Evolutionary conservation across 805 yeast species (phyloP).

Genomic region (Lipomyces orientalis): DNA sequence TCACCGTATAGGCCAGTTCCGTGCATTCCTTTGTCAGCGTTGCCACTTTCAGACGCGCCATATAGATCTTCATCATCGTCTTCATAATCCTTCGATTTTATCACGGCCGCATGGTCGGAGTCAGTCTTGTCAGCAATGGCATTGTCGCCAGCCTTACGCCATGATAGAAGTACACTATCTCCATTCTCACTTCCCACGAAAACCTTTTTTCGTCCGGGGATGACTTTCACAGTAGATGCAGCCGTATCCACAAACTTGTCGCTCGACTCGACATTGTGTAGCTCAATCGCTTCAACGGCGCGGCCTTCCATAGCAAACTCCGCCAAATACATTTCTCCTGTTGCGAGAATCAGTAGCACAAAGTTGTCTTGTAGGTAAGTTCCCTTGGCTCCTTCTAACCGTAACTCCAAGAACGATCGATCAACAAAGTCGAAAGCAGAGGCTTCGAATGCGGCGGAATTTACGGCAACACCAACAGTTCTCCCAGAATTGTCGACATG

Average conservation of each 20-base stretch:
- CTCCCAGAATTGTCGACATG: conserved; percentile 83
- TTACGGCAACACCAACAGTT: conserved; percentile 65
- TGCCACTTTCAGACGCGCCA: conserved; percentile 24
- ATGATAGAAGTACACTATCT: conserved; percentile 59
- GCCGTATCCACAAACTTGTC: conserved; percentile 23
- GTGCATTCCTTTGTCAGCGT: background rate
- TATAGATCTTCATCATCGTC: conserved; percentile 40
- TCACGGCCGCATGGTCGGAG: background rate
- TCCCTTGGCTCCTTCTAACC: conserved; percentile 59
- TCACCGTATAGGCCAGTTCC: conserved; percentile 6
- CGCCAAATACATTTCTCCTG: conserved; percentile 53
- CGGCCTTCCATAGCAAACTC: conserved; percentile 50
- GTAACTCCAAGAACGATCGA: conserved; percentile 57
- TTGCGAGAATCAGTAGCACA: conserved; percentile 50
- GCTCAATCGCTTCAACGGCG: conserved; percentile 42
- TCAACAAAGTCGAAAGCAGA: conserved; percentile 54
- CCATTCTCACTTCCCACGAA: conserved; percentile 69
- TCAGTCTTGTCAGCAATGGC: conserved; percentile 8
- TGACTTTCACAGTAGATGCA: conserved; percentile 23
- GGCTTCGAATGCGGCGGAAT: conserved; percentile 54
- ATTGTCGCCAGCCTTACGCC: conserved; percentile 40
- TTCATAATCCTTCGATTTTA: conserved; percentile 33
- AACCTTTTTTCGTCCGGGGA: conserved; percentile 43
- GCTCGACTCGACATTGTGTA: conserved; percentile 12
- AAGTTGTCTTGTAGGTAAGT: conserved; percentile 47